Percentiles rank a stretch among this genome's conserved stretches.
These are phyloP conservation scores for Paecilomyces sp. DNA, from an alignment of 2,329 filamentous ascomycete genomes.

Conservation along the genomic window DNA sequence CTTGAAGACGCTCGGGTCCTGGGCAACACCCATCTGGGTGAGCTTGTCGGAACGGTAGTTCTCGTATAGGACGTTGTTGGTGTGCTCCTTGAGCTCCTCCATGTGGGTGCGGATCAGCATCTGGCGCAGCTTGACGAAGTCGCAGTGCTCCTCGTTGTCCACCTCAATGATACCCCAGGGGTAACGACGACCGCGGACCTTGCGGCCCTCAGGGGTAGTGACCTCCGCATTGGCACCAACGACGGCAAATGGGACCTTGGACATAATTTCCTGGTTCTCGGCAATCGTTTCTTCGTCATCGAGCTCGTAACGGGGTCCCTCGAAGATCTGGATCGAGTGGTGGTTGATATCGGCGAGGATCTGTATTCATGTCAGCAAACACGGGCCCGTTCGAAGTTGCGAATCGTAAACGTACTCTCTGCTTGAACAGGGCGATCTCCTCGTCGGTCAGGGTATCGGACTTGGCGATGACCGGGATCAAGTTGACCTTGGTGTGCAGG, in stretches of 20 bases:
- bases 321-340: slow-evolving; percentile 98
- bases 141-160: slow-evolving; percentile 99
- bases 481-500: slow-evolving; percentile 99
- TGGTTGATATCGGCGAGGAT: slow-evolving; percentile 95
- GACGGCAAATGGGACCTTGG: slow-evolving; percentile 96
- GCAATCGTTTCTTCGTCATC: slow-evolving; percentile 99
- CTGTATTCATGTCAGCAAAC: slow-evolving; percentile 40
- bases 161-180: slow-evolving; percentile 99
- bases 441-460: slow-evolving; percentile 96
- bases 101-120: slow-evolving; percentile 99
- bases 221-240: slow-evolving; percentile 97
- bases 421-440: slow-evolving; percentile 90
- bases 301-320: slow-evolving; percentile 95
- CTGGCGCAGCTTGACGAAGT: slow-evolving; percentile 98
- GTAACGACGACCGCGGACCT: slow-evolving; percentile 91
- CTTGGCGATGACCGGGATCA: slow-evolving; percentile 99
- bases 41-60: slow-evolving; percentile 99
- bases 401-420: slow-evolving; percentile 60
- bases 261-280: slow-evolving; percentile 99
- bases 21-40: slow-evolving; percentile 94
- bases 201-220: slow-evolving; percentile 81
- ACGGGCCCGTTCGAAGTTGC: no score
- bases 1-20: slow-evolving; percentile 99
- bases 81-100: slow-evolving; percentile 99
- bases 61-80: slow-evolving; percentile 97